Conservation (phyloP, 2,329 filamentous ascomycete species). For the Berkeleyomyces basicola region DNA sequence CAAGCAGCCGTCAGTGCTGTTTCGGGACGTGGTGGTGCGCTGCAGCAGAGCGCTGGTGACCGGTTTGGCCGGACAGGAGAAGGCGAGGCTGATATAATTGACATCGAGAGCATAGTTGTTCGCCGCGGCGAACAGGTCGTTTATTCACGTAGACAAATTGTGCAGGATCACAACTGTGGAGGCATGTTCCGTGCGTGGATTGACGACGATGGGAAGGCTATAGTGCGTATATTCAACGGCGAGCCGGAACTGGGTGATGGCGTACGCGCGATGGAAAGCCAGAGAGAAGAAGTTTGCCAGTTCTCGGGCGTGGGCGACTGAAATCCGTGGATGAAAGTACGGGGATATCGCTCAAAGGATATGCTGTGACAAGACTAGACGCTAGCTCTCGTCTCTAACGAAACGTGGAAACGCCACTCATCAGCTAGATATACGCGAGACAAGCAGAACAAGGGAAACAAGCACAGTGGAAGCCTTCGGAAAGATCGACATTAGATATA, state of each 20-base stretch:
- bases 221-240: slow-evolving; percentile 32
- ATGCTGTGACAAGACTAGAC: not conserved
- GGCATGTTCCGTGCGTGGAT: slow-evolving; percentile 78
- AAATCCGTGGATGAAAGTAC: slow-evolving; percentile 6
- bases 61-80: slow-evolving; percentile 58
- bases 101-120: slow-evolving; percentile 45
- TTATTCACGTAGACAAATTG: slow-evolving; percentile 33
- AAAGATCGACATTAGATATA: not conserved
- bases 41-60: slow-evolving; percentile 56
- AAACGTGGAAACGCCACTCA: not conserved
- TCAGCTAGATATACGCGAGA: not conserved
- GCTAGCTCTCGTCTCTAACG: not conserved
- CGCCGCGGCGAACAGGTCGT: slow-evolving; percentile 27
- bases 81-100: slow-evolving; percentile 74
- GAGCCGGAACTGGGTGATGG: slow-evolving; percentile 7
- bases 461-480: not conserved
- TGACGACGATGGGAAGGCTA: slow-evolving; percentile 39
- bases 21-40: slow-evolving; percentile 52
- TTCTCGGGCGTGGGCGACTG: slow-evolving; percentile 2
- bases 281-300: slow-evolving; percentile 2
- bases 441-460: not conserved
- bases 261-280: slow-evolving; percentile 3
- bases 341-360: slow-evolving; percentile 10
- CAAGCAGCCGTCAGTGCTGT: slow-evolving; percentile 44
- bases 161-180: slow-evolving; percentile 70